Evolutionary conservation across 2,329 filamentous ascomycete species (phyloP).

Genomic region (Trichoderma polysporum): DNA sequence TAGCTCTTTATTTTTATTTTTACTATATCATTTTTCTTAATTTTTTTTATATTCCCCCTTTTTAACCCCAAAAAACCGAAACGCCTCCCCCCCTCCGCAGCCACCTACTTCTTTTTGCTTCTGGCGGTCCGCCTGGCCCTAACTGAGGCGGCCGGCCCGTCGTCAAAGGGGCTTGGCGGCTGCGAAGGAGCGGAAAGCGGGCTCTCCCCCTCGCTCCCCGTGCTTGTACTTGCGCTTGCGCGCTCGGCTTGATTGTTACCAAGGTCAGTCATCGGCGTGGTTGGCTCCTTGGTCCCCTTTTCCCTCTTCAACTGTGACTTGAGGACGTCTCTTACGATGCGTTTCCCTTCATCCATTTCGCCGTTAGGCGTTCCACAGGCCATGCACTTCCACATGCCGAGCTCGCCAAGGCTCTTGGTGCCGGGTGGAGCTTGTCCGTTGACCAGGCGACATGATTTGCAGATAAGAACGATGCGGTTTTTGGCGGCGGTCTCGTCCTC

Average conservation of each 20-base stretch:
- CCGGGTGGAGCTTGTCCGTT: slow-evolving; percentile 96
- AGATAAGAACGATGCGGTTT: slow-evolving; percentile 88
- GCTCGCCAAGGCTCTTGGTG: slow-evolving; percentile 69
- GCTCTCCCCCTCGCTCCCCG: slow-evolving; percentile 17
- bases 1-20: no score
- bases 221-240: slow-evolving; percentile 5
- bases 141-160: slow-evolving; percentile 6
- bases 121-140: slow-evolving; percentile 13
- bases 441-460: slow-evolving; percentile 76
- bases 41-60: no score
- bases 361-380: slow-evolving; percentile 83
- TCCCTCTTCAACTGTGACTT: slow-evolving; percentile 3
- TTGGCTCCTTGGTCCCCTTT: slow-evolving; percentile 26
- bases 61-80: neutral
- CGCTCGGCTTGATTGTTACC: slow-evolving; percentile 23
- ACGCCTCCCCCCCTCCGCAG: neutral
- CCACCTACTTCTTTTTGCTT: slow-evolving; percentile 14
- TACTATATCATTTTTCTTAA: no score
- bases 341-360: slow-evolving; percentile 71
- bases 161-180: neutral
- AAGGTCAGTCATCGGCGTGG: slow-evolving; percentile 22
- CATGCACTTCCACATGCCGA: slow-evolving; percentile 87
- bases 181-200: neutral
- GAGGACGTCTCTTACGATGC: slow-evolving; percentile 67
- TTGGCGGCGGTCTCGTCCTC: slow-evolving; percentile 92